Evolutionary conservation across 495 filamentous ascomycete species (phyloP), one percentile per base, ranked within the genome.

Genomic region (Xylaria telfairii): DNA sequence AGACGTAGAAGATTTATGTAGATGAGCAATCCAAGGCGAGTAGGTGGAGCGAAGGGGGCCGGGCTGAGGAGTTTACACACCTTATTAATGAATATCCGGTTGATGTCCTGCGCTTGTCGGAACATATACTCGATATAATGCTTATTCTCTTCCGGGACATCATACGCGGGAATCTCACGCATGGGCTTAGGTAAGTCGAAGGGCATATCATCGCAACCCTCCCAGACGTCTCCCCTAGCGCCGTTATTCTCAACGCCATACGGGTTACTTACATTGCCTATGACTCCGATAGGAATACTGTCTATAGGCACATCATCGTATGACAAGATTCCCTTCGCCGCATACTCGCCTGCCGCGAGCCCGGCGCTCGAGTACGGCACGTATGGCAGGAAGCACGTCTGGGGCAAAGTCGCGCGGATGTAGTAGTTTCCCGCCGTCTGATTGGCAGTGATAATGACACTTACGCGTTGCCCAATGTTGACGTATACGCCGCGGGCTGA

Each of bases 31-130:
- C 49, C 24, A 53, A 3, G 9, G 8, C 12, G 24, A 24, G 5
- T 13, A 28, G 0, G 17, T 17, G 51, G 24, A 54, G 10, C n/a
- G n/a, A 26, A 54, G 4, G 10, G 13, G 12, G 49, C 15, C 6
- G 28, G 28, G 49, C 5, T 53, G 49, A 15, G 24, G 41, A 8
- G 17, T 47, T 24, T 21, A 67, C 67, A 59, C 30, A 76, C 77
- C 71, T 76, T 79, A 26, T 79, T 79, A n/a, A 79, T 57, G 62
- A 79, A 79, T 47, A 79, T 77, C n/a, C 77, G 75, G 57, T 79
- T 79, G 6, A 79, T 68, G 32, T 77, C 75, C 66, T 77, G 75
- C 42, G 75, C 77, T 46, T 79, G 77, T 12, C 75, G 71, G 32
- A 79, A 79, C 74, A 71, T 57, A 62, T 77, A 79, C 69, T 77